These are phyloP conservation scores for Pseudodiploospora longispora DNA, from an alignment of 2,329 filamentous ascomycete species.

Conservation along the genomic window DNA sequence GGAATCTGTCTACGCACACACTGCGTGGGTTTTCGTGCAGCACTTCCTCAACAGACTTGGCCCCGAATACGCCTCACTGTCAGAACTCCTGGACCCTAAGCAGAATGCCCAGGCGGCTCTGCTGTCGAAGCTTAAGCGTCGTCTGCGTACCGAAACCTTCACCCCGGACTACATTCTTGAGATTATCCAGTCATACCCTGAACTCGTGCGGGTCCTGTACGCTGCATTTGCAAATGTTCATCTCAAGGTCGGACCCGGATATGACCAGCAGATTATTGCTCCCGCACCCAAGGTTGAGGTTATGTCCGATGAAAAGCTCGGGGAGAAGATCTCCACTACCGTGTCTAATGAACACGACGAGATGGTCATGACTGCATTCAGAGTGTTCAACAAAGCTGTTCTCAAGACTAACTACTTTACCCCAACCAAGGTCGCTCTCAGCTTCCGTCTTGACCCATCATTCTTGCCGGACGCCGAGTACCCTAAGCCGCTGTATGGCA, in stretches of 20 bases:
- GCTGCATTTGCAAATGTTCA: conserved; percentile 86
- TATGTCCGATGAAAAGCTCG: conserved; percentile 65
- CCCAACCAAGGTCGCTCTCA: conserved; percentile 94
- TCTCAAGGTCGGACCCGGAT: conserved; percentile 47
- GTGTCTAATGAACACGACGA: conserved; percentile 89
- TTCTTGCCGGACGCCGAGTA: conserved; percentile 93
- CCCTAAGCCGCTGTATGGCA: conserved; percentile 86
- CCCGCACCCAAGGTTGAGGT: conserved; percentile 56
- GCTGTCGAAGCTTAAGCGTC: conserved; percentile 88
- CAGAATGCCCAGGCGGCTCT: conserved; percentile 83
- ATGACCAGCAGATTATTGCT: conserved; percentile 42
- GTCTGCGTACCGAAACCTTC: conserved; percentile 92
- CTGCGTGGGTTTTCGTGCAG: conserved; percentile 93
- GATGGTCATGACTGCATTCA: conserved; percentile 96
- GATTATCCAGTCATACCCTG: conserved; percentile 87
- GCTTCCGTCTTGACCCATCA: conserved; percentile 82
- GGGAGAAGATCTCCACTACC: conserved; percentile 70
- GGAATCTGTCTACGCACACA: conserved; percentile 95
- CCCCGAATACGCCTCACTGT: conserved; percentile 83
- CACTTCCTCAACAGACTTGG: conserved; percentile 96
- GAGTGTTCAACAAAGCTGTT: conserved; percentile 86
- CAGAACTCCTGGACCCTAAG: conserved; percentile 67
- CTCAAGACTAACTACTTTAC: conserved; percentile 98
- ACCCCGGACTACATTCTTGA: conserved; percentile 97
- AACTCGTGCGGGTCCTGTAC: conserved; percentile 80